Base-by-base conservation (phyloP, 768 basidiomycete genomes). In the Kwoniella dejecticola region DNA sequence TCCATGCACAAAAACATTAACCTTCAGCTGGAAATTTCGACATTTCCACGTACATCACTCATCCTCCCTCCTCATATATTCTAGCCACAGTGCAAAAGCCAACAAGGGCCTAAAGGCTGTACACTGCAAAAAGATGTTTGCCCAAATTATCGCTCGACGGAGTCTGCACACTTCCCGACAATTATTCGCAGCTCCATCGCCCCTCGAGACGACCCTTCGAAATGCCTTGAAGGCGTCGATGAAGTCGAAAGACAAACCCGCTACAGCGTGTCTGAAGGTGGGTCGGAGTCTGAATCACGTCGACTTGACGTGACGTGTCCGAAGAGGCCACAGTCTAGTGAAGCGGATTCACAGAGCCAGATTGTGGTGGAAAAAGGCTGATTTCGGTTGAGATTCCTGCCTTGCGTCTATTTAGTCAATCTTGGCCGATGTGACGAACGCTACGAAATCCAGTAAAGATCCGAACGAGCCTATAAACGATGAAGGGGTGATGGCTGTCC, bases 141-240 rank as follows among this genome's bases (percentile, higher is more conserved):
- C 52, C 24, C 59, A 48, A 19, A 7, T 62, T 13, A 23, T 58
- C 12, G 26, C 44, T 17, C 47, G 52, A 38, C 41, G 63, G 2
- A 47, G 31, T 27, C 47, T 64, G 0, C 54, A 64, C 44, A 54
- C 55, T 7, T 30, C 49, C 24, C 63, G 57, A 24, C 33, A 40
- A 1, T 36, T 52, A 5, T 24, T 49, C 24, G 23, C 41, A 6
- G 19, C 54, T 21, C 21, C 46, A 15, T 61, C 68, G 1, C 60
- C 66, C 1, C 53, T 78, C 21, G 70, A 75, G 50, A 33, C 54
- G 15, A 61, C 57, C n/a, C 59, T 79, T n/a, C 67, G 76, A 48
- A 65, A 71, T 55, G 77, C 74, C 3, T 61, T 79, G 40, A 79
- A 79, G 62, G 53, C 70, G 15, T 76, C 77, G 17, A 79, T 79